phyloP scores from a whole-genome alignment of 805 yeast species.

The Metschnikowia similis region DNA sequence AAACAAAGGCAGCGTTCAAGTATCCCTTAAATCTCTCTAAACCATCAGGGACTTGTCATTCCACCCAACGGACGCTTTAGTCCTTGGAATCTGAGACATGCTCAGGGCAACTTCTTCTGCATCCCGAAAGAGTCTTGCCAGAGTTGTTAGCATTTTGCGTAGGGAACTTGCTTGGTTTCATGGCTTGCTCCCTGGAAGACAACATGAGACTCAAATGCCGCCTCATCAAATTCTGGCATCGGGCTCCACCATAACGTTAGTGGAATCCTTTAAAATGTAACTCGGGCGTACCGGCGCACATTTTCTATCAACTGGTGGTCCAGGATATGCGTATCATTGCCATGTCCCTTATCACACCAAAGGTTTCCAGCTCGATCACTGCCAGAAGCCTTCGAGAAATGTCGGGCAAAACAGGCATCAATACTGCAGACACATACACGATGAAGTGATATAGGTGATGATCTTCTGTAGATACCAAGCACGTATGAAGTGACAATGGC shows the following conservation, averaged over 20 bases:
- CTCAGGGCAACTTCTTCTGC: background rate
- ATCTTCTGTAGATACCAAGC: slow-evolving; percentile 17
- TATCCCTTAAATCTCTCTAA: background rate
- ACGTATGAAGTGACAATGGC: slow-evolving; percentile 20
- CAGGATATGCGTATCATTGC: slow-evolving; percentile 12
- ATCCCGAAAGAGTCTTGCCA: background rate
- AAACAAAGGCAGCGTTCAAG: background rate
- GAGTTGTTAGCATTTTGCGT: background rate
- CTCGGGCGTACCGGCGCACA: slow-evolving; percentile 7
- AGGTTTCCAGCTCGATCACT: slow-evolving; percentile 13
- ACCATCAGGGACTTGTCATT: background rate
- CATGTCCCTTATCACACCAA: slow-evolving; percentile 22
- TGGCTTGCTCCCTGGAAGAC: slow-evolving; percentile 3
- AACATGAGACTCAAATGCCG: slow-evolving; percentile 11
- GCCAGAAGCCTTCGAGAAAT: slow-evolving; percentile 10
- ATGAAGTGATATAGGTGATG: slow-evolving; percentile 17
- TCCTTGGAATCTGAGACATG: background rate
- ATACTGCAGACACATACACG: slow-evolving; percentile 8
- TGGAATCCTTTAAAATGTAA: background rate
- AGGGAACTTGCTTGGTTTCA: slow-evolving; percentile 2
- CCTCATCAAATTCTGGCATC: background rate
- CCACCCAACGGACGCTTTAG: background rate
- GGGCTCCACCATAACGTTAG: background rate
- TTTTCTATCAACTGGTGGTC: slow-evolving; percentile 5
- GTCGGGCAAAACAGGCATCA: slow-evolving; percentile 13